These are phyloP conservation scores for Echium plantagineum DNA, from an alignment of 257 asterid genomes.

Conservation along the genomic window DNA sequence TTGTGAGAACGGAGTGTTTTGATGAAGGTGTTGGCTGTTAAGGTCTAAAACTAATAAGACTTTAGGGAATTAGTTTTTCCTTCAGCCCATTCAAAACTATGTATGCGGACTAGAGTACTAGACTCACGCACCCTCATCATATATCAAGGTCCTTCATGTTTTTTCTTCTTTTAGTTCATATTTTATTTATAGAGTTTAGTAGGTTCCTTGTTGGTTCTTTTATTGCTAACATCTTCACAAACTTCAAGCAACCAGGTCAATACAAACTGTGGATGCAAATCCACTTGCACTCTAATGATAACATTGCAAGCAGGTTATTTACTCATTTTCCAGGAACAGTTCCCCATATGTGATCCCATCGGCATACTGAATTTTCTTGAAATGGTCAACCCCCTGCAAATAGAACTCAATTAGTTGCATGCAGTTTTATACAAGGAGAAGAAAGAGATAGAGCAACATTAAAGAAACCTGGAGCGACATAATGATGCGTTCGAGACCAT, in stretches of 20 bases:
- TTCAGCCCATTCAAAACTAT: too few species aligned
- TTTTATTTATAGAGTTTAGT: too few species aligned
- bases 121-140: too few species aligned
- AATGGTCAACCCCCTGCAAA: conserved; percentile 95
- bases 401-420: conserved; percentile 11
- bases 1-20: too few species aligned
- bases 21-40: too few species aligned
- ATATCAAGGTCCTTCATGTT: too few species aligned
- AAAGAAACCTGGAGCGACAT: conserved; percentile 90
- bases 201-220: too few species aligned
- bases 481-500: conserved; percentile 94
- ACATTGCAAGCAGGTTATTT: conserved; percentile 13
- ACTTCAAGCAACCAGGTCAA: background rate
- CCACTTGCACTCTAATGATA: background rate
- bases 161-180: too few species aligned
- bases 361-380: conserved; percentile 90
- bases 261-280: background rate
- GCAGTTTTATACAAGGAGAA: conserved; percentile 11
- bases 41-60: too few species aligned
- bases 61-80: too few species aligned
- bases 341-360: conserved; percentile 97
- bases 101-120: too few species aligned
- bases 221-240: too few species aligned
- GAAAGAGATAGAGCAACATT: conserved; percentile 10
- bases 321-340: conserved; percentile 95